Conservation (phyloP, 305 asterid species). For the Fraxinus greggii region DNA sequence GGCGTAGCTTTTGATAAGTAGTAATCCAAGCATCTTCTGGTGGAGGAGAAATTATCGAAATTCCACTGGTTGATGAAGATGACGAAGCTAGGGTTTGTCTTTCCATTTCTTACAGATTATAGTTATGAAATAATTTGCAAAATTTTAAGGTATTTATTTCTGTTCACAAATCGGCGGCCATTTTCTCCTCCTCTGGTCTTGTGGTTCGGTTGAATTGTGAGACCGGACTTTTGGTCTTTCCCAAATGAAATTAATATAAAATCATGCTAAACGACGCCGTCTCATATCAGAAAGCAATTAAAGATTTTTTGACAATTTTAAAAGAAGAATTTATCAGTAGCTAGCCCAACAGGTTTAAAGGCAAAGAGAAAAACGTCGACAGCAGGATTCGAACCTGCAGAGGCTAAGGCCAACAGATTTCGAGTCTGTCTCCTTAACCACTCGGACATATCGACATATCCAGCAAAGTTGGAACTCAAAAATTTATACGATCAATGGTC, state of each 20-base stretch:
- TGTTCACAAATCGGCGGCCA: neutral
- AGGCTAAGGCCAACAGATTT: conserved; percentile 99
- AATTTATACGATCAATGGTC: too few relatives aligned
- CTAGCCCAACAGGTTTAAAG: neutral
- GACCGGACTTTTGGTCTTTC: neutral
- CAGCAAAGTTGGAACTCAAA: neutral
- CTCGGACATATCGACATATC: conserved; percentile 88
- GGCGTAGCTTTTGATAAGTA: conserved; percentile 48
- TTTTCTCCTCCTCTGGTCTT: neutral
- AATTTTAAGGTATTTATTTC: neutral
- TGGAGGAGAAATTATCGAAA: conserved; percentile 46
- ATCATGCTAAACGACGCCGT: neutral
- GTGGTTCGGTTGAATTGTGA: neutral
- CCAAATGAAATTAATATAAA: neutral
- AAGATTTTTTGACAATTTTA: neutral
- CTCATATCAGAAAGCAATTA: neutral
- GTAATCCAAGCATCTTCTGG: conserved; percentile 73
- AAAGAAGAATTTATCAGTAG: neutral
- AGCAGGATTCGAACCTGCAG: conserved; percentile 99
- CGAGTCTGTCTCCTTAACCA: conserved; percentile 99
- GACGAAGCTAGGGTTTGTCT: conserved; percentile 80
- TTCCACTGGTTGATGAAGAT: conserved; percentile 29
- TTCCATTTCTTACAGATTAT: conserved; percentile 39
- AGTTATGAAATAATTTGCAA: neutral
- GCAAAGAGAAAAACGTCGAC: conserved; percentile 57